These are phyloP conservation scores for Neurospora sublineolata DNA, from an alignment of 495 filamentous ascomycete species.

Conservation along the genomic window DNA sequence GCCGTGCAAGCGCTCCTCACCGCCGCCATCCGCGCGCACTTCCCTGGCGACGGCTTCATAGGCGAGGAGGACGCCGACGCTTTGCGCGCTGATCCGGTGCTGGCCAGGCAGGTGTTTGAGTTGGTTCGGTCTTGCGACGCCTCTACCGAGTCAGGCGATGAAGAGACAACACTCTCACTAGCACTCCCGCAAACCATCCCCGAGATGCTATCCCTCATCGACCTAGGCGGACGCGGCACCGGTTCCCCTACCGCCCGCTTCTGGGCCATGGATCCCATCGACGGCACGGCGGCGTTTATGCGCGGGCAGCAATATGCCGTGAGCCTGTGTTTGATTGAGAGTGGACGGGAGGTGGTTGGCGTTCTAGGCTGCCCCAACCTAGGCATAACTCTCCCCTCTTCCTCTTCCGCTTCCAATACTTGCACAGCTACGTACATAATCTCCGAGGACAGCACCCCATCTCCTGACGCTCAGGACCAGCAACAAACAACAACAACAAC, in stretches of 20 bases:
- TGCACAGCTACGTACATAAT: neutral
- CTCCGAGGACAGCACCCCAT: neutral
- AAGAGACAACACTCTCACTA: constrained; percentile 18
- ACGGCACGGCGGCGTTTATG: constrained; percentile 49
- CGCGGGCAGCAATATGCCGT: constrained; percentile 48
- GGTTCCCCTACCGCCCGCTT: constrained; percentile 30
- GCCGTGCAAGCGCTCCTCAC: constrained; percentile 46
- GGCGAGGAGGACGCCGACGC: constrained; percentile 41
- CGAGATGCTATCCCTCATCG: constrained; percentile 45
- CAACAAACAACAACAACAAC: neutral
- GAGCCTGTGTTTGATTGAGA: constrained; percentile 40
- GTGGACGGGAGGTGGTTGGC: constrained; percentile 41
- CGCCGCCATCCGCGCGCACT: constrained; percentile 36
- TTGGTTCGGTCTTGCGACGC: constrained; percentile 26
- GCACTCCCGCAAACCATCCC: constrained; percentile 27
- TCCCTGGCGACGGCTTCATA: constrained; percentile 40
- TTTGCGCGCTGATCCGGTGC: constrained; percentile 31
- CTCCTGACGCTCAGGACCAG: neutral
- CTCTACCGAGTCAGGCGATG: constrained; percentile 23
- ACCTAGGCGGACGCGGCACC: constrained; percentile 36
- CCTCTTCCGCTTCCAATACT: neutral
- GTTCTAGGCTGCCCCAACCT: constrained; percentile 50
- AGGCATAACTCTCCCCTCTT: neutral
- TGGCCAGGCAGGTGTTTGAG: constrained; percentile 39
- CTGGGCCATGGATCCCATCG: constrained; percentile 52